phyloP scores from a whole-genome alignment of 306 rosid genomes.

The Neltuma alba region DNA sequence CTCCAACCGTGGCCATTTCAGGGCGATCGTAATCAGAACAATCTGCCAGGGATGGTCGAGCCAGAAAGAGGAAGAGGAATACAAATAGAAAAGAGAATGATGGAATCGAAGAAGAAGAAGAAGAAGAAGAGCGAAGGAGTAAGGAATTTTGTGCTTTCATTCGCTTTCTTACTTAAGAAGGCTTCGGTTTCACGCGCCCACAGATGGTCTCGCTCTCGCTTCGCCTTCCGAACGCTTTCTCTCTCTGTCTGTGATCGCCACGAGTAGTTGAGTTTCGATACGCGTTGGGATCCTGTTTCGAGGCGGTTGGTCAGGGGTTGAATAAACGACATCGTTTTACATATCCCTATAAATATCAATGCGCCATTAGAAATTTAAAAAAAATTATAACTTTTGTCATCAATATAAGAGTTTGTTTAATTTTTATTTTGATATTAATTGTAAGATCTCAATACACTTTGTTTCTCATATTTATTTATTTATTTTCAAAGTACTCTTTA shows the following conservation, averaged over 20 bases:
- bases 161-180: conserved; percentile 19
- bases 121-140: neutral
- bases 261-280: neutral
- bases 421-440: no score
- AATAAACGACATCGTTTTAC: no score
- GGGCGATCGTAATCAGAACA: conserved; percentile 41
- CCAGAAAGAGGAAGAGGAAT: neutral
- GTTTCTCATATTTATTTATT: no score
- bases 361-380: no score
- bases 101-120: neutral
- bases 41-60: conserved; percentile 6
- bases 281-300: no score
- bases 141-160: conserved; percentile 31
- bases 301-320: no score
- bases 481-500: no score
- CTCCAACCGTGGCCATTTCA: conserved; percentile 61
- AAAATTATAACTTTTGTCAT: no score
- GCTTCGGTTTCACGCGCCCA: neutral
- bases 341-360: no score
- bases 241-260: neutral
- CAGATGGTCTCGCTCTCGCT: neutral
- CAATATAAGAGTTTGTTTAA: no score
- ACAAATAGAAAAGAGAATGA: conserved; percentile 15
- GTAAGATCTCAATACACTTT: no score
- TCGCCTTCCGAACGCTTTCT: no score